Evolutionary conservation across 108 stramenopile species (phyloP), one percentile per base, ranked within the genome.

Genomic region (Nannochloropsis oceanica): DNA sequence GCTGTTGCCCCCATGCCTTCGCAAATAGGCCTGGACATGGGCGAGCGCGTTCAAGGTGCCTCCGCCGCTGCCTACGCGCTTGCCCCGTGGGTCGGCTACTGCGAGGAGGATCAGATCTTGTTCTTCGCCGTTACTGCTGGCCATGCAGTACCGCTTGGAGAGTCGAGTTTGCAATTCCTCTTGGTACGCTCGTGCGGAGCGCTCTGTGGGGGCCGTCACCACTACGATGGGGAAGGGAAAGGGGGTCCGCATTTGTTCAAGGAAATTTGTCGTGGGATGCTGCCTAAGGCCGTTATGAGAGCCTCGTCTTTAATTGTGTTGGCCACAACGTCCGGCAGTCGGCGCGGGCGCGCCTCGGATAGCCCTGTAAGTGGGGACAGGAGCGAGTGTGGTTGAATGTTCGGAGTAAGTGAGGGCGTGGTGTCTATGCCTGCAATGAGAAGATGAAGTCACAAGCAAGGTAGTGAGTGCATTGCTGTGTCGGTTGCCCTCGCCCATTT

Each of bases 31-130:
- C 25, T 26, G 42, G 83, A 89, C 87, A 85, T 89, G 81, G n/a
- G 86, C 83, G 26, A 89, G 26, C 27, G 88, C 88, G 81, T 89
- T 89, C 42, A 89, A 86, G 10, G 88, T 89, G 20, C 88, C 88
- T 24, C 88, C 88, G 12, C 88, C 88, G 27, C 86, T 87, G 18
- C 88, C 88, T 24, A 89, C 85, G 11, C 88, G 82, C 14, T 86
- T 84, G 43, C 88, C 88, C 43, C 42, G 84, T 8, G 88, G 88
- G 43, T 89, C 88, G 13, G 88, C 81, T 25, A 89, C 87, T 12
- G 84, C 83, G 2, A 87, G 80, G 18, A 87, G 43, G 34, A 87
- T 83, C 27, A 87, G 44, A 20, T 84, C 80, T 44, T 87, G 59
- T n/a, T 73, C 59, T 73, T 73, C 59, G 59, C n/a, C 59, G 10